These are phyloP conservation scores for Pseudogymnoascus sp. DNA, from an alignment of 2,329 filamentous ascomycete genomes.

Conservation along the genomic window DNA sequence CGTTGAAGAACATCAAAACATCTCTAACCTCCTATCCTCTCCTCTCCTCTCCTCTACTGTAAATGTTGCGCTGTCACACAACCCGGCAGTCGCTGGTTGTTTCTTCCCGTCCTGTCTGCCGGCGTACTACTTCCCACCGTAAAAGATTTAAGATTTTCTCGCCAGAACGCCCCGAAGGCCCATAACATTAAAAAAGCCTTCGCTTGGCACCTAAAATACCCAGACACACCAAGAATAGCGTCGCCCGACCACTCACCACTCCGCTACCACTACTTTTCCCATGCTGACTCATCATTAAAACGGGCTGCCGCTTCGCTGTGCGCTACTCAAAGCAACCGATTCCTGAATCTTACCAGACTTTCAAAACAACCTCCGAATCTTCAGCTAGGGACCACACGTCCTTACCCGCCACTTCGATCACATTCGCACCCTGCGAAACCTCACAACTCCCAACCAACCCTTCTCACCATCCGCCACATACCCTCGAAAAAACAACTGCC, in stretches of 20 bases:
- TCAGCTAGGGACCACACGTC: slow-evolving; percentile 3
- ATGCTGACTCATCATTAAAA: slow-evolving; percentile 4
- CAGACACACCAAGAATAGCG: not conserved
- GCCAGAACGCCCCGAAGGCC: slow-evolving; percentile 5
- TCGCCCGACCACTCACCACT: not conserved
- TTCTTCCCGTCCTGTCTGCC: slow-evolving; percentile 4
- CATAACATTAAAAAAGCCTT: slow-evolving; percentile 9
- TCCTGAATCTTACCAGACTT: slow-evolving; percentile 4
- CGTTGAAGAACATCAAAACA: not conserved
- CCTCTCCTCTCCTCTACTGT: not conserved
- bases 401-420: not conserved
- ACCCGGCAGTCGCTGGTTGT: not conserved
- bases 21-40: not conserved
- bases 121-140: not conserved
- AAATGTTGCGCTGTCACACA: not conserved
- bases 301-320: slow-evolving; percentile 2
- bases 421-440: not conserved
- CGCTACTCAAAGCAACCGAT: slow-evolving; percentile 2
- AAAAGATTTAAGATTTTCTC: slow-evolving; percentile 7
- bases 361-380: slow-evolving; percentile 1
- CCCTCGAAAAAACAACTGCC: not conserved
- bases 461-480: not conserved
- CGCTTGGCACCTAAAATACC: not conserved
- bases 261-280: not conserved
- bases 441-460: not conserved